A percentile compares a stretch with the other conserved stretches of the same genome.
These are phyloP conservation scores for Eucalyptus curtisii DNA, from an alignment of 345 rosid genomes.

Conservation along the genomic window DNA sequence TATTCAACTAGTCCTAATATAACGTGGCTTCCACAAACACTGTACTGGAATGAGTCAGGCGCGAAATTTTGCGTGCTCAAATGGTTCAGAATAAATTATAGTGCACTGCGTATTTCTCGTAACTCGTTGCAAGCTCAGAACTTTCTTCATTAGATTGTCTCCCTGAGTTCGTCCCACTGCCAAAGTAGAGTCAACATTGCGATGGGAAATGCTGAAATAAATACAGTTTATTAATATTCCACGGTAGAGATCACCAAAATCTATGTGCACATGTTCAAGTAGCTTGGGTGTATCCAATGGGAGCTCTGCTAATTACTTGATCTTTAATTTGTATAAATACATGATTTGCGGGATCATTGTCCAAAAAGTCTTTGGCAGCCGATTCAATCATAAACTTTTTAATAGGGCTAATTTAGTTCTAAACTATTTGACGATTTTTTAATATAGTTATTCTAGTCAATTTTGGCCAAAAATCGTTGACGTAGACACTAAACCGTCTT, in stretches of 20 bases:
- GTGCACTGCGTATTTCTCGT: not conserved
- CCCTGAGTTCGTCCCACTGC: not conserved
- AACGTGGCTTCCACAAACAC: not conserved
- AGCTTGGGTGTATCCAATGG: not conserved
- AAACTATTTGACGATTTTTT: not conserved
- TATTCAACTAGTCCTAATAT: not conserved
- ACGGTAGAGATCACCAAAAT: not conserved
- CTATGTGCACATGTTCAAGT: not conserved
- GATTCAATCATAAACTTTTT: not conserved
- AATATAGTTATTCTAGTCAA: rapidly evolving
- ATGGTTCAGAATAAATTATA: not conserved
- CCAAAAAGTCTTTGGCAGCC: not conserved
- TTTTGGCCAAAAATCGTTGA: rapidly evolving
- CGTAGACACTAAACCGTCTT: rapidly evolving
- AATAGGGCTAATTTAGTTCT: not conserved
- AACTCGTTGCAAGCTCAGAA: not conserved
- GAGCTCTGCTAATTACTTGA: not conserved
- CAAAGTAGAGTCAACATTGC: not conserved
- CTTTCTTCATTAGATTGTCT: not conserved
- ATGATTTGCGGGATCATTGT: not conserved
- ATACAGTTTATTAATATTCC: not conserved
- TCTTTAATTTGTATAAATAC: not conserved
- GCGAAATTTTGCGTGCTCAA: not conserved
- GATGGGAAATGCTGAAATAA: not conserved
- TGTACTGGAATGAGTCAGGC: not conserved